Base-by-base conservation (phyloP, 192 early-diverging fungal genomes). In the Umbelopsis isabellina region DNA sequence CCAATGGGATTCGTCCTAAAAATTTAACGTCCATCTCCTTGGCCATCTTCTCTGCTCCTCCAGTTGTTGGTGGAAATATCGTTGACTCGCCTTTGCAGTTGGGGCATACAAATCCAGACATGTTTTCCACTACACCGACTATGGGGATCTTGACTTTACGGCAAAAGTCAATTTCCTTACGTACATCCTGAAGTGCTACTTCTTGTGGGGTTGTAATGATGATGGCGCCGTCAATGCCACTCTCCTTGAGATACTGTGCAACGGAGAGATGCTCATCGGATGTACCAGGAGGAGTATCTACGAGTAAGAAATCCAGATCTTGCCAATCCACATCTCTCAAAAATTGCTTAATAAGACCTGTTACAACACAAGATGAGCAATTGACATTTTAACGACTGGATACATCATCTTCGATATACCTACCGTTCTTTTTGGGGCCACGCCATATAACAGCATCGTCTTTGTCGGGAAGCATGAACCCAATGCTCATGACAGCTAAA, bases 81-180 rank as follows among this genome's bases (percentile, higher is more conserved):
- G 79, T 67, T 23, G 91, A 91, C 80, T 92, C 87, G 49, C 84
- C 86, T 50, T 75, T 70, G 77, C 97, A 99, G 22, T 84, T 85
- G 2, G 95, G 96, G 69, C 98, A 99, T 7, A 98, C 91, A 80
- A 97, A 99, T 4, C 97, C 97, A 66, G 89, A 90, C 97, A 99
- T 97, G 75, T 98, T 98, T 76, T 99, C 97, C 5, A 99, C 90
- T 8, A 99, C 83, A 0, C 97, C 97, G 20, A 98, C 82, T 46
- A 99, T 88, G 2, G 90, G 90, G 58, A 99, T 80, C 46, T 89
- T 89, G 65, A 96, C 94, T 73, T 97, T 96, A 37, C 82, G 77
- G 79, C 97, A 99, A 75, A 99, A 99, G 79, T 91, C 95, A 70
- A 98, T 89, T 81, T 99, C 98, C 82, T 96, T 98, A 58, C 96